Conservation (phyloP, 2,329 filamentous ascomycete genomes). For the Fusarium veterinarium region DNA sequence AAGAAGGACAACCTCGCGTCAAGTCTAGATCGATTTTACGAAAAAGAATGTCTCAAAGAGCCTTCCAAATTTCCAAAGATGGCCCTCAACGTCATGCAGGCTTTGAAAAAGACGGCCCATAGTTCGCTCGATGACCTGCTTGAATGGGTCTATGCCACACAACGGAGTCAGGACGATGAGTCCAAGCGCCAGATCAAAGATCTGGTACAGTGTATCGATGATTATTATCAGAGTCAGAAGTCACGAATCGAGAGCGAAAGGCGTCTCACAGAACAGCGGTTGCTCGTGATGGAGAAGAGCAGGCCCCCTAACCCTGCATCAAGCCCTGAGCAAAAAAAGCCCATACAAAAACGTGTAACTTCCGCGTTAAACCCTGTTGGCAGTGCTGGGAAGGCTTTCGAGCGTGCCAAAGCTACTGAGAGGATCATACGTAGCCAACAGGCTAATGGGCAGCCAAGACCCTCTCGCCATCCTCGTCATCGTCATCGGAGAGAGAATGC, state of each 20-base stretch:
- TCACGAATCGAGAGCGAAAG: background rate
- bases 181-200: background rate
- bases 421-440: background rate
- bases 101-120: background rate
- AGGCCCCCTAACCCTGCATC: background rate
- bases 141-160: background rate
- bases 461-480: background rate
- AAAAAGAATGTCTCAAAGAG: background rate
- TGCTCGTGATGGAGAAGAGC: background rate
- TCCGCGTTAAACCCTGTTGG: background rate
- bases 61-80: background rate
- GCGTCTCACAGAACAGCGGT: background rate
- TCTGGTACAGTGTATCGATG: background rate
- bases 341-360: no score
- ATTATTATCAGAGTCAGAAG: background rate
- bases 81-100: background rate
- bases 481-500: background rate
- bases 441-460: background rate
- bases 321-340: background rate
- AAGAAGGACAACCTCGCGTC: background rate
- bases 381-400: conserved; percentile 15
- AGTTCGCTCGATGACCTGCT: conserved; percentile 1
- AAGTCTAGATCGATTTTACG: background rate
- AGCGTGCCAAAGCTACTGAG: background rate
- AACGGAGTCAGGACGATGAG: background rate